These are phyloP conservation scores for Naganishia randhawae DNA, from an alignment of 768 basidiomycete genomes.

Conservation along the genomic window DNA sequence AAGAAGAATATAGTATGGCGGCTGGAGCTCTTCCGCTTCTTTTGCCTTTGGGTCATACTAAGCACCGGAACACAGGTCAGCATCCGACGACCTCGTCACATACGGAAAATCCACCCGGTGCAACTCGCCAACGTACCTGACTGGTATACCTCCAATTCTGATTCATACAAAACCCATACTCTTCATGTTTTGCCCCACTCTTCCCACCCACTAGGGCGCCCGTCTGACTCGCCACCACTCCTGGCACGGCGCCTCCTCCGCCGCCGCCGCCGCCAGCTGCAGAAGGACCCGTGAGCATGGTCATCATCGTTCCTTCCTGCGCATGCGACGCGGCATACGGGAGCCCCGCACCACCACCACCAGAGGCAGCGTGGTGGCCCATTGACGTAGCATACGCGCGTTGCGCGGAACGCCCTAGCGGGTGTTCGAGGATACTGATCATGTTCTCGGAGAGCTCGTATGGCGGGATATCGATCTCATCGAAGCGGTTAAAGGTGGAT, in stretches of 20 bases:
- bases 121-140: slow-evolving; percentile 36
- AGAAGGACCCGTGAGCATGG: background rate
- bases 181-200: slow-evolving; percentile 58
- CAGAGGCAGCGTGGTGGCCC: background rate
- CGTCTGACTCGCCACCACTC: slow-evolving; percentile 31
- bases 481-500: slow-evolving; percentile 16
- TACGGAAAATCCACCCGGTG: background rate
- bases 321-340: background rate
- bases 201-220: slow-evolving; percentile 30
- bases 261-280: background rate
- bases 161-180: slow-evolving; percentile 87
- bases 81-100: slow-evolving; percentile 19
- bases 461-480: slow-evolving; percentile 11
- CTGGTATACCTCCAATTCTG: slow-evolving; percentile 60
- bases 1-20: slow-evolving; percentile 85
- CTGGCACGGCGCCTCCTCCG: background rate
- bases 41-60: slow-evolving; percentile 49
- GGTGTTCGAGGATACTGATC: slow-evolving; percentile 26
- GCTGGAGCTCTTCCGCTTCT: slow-evolving; percentile 64
- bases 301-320: background rate
- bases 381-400: slow-evolving; percentile 6
- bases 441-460: slow-evolving; percentile 23
- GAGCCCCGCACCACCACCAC: background rate
- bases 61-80: slow-evolving; percentile 16
- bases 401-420: slow-evolving; percentile 8